Percentiles rank a stretch among this genome's conserved stretches.
phyloP scores from a whole-genome alignment of 2,329 filamentous ascomycete genomes.

The Colletotrichum australisinense region DNA sequence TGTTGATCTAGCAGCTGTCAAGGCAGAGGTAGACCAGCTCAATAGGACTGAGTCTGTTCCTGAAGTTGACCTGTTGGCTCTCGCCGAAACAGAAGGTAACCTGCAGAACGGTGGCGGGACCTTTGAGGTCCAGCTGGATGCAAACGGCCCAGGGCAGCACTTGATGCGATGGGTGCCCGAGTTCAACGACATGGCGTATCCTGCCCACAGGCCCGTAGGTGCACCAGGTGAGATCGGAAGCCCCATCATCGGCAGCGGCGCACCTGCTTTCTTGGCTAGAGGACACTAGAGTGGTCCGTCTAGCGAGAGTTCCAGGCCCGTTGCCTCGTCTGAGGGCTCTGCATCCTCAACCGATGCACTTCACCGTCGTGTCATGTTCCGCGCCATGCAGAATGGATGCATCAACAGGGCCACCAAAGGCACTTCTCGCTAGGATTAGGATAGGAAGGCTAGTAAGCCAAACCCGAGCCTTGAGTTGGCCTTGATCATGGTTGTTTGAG shows the following conservation, averaged over 20 bases:
- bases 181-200: conserved; percentile 51
- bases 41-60: conserved; percentile 50
- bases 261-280: conserved; percentile 40
- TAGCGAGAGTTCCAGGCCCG: not conserved
- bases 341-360: not conserved
- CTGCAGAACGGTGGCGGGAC: conserved; percentile 88
- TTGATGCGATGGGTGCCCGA: conserved; percentile 68
- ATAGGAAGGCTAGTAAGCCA: not conserved
- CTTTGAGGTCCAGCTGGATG: conserved; percentile 75
- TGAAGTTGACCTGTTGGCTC: conserved; percentile 79
- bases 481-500: not conserved
- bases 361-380: not conserved
- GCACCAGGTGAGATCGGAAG: conserved; percentile 78
- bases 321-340: not conserved
- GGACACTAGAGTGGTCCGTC: conserved; percentile 27
- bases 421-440: not conserved
- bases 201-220: conserved; percentile 59
- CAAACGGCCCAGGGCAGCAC: conserved; percentile 48
- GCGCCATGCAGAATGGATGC: conserved; percentile 20
- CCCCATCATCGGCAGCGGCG: conserved; percentile 62
- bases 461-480: not conserved
- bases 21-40: conserved; percentile 61
- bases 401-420: not conserved
- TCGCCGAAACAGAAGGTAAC: conserved; percentile 93
- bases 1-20: conserved; percentile 75